Percentiles rank a stretch among this genome's conserved stretches.
phyloP scores from a whole-genome alignment of 495 filamentous ascomycete genomes.

The Rhypophila decipiens region DNA sequence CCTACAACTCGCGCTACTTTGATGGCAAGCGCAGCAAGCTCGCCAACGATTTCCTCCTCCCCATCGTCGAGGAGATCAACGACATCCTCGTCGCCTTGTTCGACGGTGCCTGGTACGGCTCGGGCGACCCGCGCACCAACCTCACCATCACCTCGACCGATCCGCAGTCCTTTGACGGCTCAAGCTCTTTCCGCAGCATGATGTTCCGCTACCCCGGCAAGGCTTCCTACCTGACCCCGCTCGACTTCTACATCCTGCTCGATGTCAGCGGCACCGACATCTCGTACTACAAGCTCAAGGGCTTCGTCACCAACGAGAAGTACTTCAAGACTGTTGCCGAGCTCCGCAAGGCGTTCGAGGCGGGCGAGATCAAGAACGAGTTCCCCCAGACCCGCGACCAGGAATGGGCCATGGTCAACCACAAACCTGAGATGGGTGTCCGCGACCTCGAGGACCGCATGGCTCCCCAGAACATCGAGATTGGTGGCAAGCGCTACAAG shows the following conservation, averaged over 20 bases:
- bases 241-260: conserved; percentile 33
- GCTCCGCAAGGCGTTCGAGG: conserved; percentile 29
- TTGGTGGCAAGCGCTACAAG: conserved; percentile 36
- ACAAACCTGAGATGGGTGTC: conserved; percentile 27
- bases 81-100: conserved; percentile 30
- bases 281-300: conserved; percentile 27
- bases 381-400: conserved; percentile 23
- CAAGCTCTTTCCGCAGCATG: conserved; percentile 18
- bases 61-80: conserved; percentile 26
- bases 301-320: conserved; percentile 27
- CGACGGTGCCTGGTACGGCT: conserved; percentile 28
- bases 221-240: conserved; percentile 25
- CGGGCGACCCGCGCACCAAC: conserved; percentile 22
- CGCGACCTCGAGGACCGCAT: conserved; percentile 34
- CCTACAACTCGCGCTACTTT: conserved; percentile 29
- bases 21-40: conserved; percentile 23
- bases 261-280: conserved; percentile 33
- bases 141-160: conserved; percentile 17
- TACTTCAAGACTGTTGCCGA: conserved; percentile 29
- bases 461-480: conserved; percentile 31
- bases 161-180: conserved; percentile 29
- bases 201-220: conserved; percentile 31
- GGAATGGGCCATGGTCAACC: conserved; percentile 27
- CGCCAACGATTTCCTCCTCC: conserved; percentile 21
- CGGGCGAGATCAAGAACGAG: conserved; percentile 26